Evolutionary conservation across 2,329 filamentous ascomycete genomes (phyloP), one percentile per base, ranked within the genome.

Genomic region (Aspergillus melleus): DNA sequence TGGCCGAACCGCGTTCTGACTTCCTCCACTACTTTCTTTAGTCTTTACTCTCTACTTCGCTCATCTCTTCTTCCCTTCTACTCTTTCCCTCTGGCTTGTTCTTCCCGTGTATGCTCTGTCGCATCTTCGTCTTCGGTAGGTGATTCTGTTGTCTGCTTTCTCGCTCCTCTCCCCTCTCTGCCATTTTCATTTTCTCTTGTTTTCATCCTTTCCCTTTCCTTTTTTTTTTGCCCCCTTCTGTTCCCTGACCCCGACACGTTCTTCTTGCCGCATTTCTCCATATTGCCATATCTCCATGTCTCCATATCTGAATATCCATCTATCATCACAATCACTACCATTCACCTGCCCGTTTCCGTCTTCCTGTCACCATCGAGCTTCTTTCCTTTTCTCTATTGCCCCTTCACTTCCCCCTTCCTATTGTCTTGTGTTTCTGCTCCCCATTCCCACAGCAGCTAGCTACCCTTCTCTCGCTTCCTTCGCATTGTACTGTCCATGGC

Each of bases 1-100:
- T 59, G 61, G 59, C 61, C 61, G 55, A 63, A 62, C 65, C 64
- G 60, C 61, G 57, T 59, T 63, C 59, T 54, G 57, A 52, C 55
- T 57, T 55, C 47, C 55, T 59, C 49, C 49, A 60, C 54, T 52
- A 58, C 42, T 44, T 57, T 29, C 51, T 60, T 49, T 39, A 26
- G 46, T 46, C 26, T 42, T 44, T 44, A 52, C 47, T 30, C 10
- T 55, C 32, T 36, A 50, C 50, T 51, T 52, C 42, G 30, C 52
- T 57, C 49, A 26, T 36, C 22, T 4, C 32, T 39, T 57, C 19
- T 42, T 26, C 49, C 42, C 30, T 55, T 8, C 30, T 22, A 24
- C 24, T 39, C 22, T 55, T 22, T 44, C 20, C 20, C 52, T 49
- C 49, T 29, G 44, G 57, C 44, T 57, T 26, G n/a, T 44, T 32